Percentiles rank a stretch among this genome's conserved stretches.
phyloP scores from a whole-genome alignment of 371 early-diverging fungal species.

The Mortierella sp. region DNA sequence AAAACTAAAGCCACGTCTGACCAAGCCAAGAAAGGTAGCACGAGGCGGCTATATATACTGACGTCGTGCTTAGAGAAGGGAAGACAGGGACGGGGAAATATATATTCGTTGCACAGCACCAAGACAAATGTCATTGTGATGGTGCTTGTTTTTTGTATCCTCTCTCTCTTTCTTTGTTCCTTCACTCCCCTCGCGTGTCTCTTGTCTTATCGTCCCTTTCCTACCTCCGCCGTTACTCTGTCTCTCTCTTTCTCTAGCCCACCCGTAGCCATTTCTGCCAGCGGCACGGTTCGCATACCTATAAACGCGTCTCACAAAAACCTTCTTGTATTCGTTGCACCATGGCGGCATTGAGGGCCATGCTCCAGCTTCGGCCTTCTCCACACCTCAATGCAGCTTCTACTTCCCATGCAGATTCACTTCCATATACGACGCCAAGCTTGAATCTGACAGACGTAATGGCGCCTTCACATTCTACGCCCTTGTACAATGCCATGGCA shows the following conservation, averaged over 20 bases:
- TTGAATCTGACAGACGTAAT: not conserved
- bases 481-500: not conserved
- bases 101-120: no score
- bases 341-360: conserved; percentile 41
- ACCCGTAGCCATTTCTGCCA: no score
- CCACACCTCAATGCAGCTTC: conserved; percentile 4
- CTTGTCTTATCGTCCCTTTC: no score
- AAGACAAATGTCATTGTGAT: no score
- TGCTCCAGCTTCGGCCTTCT: conserved; percentile 48
- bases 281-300: no score
- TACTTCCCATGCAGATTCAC: conserved; percentile 1
- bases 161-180: conserved; percentile 2
- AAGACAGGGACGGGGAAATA: no score
- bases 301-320: not conserved
- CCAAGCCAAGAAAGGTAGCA: no score
- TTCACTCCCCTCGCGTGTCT: not conserved
- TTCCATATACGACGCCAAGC: not conserved
- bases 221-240: no score
- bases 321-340: not conserved
- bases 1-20: no score
- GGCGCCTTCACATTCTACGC: not conserved
- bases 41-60: no score
- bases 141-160: not conserved
- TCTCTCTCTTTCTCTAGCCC: not conserved
- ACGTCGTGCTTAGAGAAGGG: no score